These are phyloP conservation scores for Claviceps humidiphila DNA, from an alignment of 2,329 filamentous ascomycete genomes.

Conservation along the genomic window DNA sequence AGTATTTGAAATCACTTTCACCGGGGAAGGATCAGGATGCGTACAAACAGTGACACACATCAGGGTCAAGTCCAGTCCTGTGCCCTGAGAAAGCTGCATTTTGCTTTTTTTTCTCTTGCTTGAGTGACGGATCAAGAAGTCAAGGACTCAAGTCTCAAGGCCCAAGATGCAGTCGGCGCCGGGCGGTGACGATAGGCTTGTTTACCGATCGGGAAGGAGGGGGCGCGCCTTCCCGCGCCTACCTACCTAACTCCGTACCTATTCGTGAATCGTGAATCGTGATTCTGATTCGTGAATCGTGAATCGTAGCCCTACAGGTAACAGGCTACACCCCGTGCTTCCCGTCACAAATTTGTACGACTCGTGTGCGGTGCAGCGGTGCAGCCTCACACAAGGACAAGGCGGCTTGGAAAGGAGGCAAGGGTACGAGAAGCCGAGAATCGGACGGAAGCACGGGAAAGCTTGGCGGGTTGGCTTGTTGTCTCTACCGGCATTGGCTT, in stretches of 20 bases:
- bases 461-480: too few species aligned
- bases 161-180: neutral
- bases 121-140: neutral
- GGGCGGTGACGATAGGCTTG: neutral
- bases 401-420: too few species aligned
- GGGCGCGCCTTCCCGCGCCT: neutral
- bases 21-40: neutral
- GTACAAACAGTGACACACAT: neutral
- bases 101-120: too few species aligned
- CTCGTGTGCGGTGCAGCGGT: neutral
- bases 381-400: neutral
- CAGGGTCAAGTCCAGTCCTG: neutral
- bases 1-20: neutral
- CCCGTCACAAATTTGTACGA: neutral
- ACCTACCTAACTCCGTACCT: neutral
- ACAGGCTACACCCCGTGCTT: too few species aligned
- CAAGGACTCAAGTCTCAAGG: too few species aligned
- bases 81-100: too few species aligned
- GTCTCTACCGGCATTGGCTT: too few species aligned
- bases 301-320: neutral
- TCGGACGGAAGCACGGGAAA: too few species aligned
- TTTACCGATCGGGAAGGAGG: conserved; percentile 2
- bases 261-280: neutral
- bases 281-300: too few species aligned
- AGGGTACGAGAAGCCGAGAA: too few species aligned